A percentile compares a stretch with the other conserved stretches of the same genome.
These are phyloP conservation scores for Ormosia emarginata DNA, from an alignment of 306 rosid species.

Conservation along the genomic window DNA sequence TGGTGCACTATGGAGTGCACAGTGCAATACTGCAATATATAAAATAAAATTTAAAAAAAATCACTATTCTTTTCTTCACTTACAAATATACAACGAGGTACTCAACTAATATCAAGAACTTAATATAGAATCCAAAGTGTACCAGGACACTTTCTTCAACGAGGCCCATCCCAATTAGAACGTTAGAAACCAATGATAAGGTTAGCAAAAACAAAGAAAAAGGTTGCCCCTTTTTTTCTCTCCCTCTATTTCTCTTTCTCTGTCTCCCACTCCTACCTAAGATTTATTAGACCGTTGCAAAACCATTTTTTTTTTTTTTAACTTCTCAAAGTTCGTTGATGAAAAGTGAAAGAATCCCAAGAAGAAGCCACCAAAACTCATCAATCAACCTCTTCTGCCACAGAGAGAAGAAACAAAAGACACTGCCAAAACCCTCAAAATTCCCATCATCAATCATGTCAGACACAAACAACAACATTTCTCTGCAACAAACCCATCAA, in stretches of 20 bases:
- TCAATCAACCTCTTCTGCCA: background rate
- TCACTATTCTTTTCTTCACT: background rate
- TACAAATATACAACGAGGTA: no score
- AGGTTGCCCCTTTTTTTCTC: background rate
- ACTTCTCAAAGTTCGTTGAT: background rate
- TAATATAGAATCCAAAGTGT: background rate
- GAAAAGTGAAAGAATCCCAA: conserved; percentile 17
- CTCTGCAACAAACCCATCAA: conserved; percentile 35
- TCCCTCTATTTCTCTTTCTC: background rate
- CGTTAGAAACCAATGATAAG: conserved; percentile 36
- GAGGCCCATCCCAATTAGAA: conserved; percentile 36
- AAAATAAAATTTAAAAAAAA: background rate
- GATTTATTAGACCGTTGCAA: conserved; percentile 63
- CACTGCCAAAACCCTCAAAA: conserved; percentile 3
- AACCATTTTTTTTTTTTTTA: background rate
- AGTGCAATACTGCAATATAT: background rate
- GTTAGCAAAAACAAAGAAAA: background rate
- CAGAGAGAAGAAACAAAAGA: background rate
- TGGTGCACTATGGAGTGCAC: background rate
- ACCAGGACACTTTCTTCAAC: background rate
- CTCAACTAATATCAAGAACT: background rate
- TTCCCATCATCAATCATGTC: conserved; percentile 45
- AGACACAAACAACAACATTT: conserved; percentile 19
- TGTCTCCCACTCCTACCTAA: background rate
- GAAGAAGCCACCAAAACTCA: conserved; percentile 10